Conservation (phyloP, 306 rosid species). For the Ochetophila trinervis region DNA sequence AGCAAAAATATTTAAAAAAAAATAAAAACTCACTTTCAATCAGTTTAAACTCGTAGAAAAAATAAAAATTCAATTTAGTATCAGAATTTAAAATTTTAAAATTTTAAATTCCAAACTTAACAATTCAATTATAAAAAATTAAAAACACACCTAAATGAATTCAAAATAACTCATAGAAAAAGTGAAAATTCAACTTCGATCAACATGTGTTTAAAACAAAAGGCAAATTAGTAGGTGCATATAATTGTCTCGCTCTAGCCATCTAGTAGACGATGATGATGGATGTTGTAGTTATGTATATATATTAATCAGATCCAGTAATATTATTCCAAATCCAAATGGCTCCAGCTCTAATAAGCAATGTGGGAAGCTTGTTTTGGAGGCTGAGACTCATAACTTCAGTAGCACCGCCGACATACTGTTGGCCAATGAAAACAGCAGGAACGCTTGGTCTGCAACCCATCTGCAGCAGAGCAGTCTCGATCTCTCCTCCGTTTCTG, state of each 20-base stretch:
- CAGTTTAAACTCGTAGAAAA: no score
- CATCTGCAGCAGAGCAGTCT: conserved; percentile 48
- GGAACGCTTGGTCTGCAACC: conserved; percentile 73
- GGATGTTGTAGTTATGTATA: background rate
- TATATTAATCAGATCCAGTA: background rate
- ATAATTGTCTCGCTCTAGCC: no score
- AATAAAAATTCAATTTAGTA: no score
- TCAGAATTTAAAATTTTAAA: no score
- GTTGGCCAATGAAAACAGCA: conserved; percentile 65
- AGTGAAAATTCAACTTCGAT: no score
- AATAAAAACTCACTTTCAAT: no score
- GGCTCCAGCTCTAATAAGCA: conserved; percentile 60
- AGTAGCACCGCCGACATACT: conserved; percentile 58
- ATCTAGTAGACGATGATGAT: background rate
- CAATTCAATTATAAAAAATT: no score
- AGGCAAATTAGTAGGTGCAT: background rate
- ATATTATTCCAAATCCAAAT: conserved; percentile 67
- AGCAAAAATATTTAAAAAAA: no score
- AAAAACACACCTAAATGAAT: no score
- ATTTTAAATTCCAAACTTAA: no score
- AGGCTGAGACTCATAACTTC: conserved; percentile 60
- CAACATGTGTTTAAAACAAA: background rate
- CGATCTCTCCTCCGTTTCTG: conserved; percentile 53
- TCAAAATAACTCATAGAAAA: no score
- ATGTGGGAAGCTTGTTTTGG: conserved; percentile 48